These are phyloP conservation scores for Tricholoma flavovirens DNA, from an alignment of 768 basidiomycete species.

Conservation along the genomic window DNA sequence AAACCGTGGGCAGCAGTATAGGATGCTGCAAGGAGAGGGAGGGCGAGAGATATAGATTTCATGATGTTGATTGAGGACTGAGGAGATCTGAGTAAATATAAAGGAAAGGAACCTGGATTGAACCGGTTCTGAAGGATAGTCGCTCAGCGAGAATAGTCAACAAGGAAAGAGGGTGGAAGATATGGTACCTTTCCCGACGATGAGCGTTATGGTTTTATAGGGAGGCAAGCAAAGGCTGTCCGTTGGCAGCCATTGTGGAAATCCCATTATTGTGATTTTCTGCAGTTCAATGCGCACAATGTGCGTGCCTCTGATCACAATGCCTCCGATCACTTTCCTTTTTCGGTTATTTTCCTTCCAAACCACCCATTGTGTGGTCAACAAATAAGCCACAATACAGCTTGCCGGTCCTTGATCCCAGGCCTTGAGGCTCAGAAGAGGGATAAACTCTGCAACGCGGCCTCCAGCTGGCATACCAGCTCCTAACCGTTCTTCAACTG, in stretches of 20 bases:
- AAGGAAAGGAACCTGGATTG: not conserved
- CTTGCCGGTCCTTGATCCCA: not conserved
- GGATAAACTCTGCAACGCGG: not conserved
- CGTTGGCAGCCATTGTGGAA: no score
- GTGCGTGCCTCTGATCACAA: not conserved
- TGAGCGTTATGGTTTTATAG: not conserved
- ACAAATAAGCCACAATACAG: no score
- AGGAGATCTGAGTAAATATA: not conserved
- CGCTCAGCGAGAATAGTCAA: conserved; percentile 4
- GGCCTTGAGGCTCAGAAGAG: not conserved
- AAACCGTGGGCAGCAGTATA: conserved; percentile 43
- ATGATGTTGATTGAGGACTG: conserved; percentile 2
- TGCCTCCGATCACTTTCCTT: not conserved
- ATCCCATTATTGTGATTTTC: not conserved
- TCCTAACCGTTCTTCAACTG: no score
- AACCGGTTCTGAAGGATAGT: not conserved
- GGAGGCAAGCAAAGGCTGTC: not conserved
- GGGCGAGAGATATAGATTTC: conserved; percentile 23
- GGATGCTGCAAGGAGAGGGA: conserved; percentile 29
- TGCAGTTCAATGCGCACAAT: not conserved
- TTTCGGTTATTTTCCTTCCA: no score
- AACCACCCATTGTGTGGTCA: no score
- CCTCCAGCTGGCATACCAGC: no score
- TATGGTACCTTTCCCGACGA: not conserved
- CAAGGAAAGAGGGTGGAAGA: not conserved